These are phyloP conservation scores for Penstemon davidsonii DNA, from an alignment of 257 asterid species.

Conservation along the genomic window DNA sequence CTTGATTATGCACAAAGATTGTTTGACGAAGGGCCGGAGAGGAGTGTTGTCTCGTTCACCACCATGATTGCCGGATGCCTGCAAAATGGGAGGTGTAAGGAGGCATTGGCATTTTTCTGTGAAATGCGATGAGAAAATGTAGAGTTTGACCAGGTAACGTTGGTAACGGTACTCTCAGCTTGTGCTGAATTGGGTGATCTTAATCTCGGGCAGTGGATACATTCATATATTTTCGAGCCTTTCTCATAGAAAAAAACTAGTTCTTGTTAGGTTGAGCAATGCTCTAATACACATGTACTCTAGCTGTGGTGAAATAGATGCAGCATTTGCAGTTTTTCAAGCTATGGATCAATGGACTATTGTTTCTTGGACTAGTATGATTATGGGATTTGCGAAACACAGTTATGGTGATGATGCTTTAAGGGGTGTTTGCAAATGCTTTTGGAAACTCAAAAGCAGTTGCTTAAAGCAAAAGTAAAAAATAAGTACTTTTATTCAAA, in stretches of 20 bases:
- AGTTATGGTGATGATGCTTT: conserved; percentile 70
- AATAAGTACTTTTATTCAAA: no score
- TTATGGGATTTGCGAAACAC: conserved; percentile 71
- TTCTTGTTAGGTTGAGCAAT: conserved; percentile 51
- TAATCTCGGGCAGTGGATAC: conserved; percentile 65
- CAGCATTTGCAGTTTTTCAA: conserved; percentile 53
- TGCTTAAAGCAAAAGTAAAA: no score
- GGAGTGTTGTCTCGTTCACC: conserved; percentile 78
- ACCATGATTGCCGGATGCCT: conserved; percentile 68
- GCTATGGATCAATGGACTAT: conserved; percentile 48
- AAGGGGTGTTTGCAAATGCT: conserved; percentile 32
- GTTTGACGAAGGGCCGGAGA: conserved; percentile 63
- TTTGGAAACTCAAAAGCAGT: no score
- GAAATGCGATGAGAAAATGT: conserved; percentile 43
- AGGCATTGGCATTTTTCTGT: conserved; percentile 51
- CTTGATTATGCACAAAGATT: conserved; percentile 44
- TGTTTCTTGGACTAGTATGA: conserved; percentile 80
- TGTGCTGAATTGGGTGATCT: conserved; percentile 77
- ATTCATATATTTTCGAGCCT: conserved; percentile 41
- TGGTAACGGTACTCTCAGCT: conserved; percentile 64
- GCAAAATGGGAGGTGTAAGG: conserved; percentile 57
- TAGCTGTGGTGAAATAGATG: conserved; percentile 70
- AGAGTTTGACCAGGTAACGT: conserved; percentile 73
- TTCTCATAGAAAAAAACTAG: conserved; percentile 30
- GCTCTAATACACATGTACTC: conserved; percentile 84